A percentile compares a stretch with the other conserved stretches of the same genome.
Evolutionary conservation across 2,329 filamentous ascomycete genomes (phyloP).

Genomic region (Drechslera avenae): DNA sequence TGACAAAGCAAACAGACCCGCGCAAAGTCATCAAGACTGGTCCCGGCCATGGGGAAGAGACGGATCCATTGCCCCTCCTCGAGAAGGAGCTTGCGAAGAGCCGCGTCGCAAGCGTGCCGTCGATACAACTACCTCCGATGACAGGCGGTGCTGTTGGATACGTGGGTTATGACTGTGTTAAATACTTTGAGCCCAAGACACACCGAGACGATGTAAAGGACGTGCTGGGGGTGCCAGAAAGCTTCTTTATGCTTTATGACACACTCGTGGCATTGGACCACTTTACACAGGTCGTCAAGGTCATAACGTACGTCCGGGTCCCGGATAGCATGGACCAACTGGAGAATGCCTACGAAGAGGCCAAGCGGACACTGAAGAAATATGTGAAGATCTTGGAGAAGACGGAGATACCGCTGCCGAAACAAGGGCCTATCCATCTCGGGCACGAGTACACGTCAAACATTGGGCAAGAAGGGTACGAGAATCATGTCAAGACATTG

Average conservation of each 20-base stretch:
- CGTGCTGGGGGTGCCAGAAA: conserved; percentile 86
- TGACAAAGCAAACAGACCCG: conserved; percentile 53
- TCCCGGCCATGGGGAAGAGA: conserved; percentile 79
- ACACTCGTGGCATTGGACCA: conserved; percentile 94
- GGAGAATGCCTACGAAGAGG: conserved; percentile 71
- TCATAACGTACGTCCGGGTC: conserved; percentile 87
- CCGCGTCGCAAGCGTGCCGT: conserved; percentile 82
- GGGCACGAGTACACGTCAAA: conserved; percentile 88
- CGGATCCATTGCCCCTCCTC: conserved; percentile 82
- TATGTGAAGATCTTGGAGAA: conserved; percentile 74
- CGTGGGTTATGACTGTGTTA: conserved; percentile 95
- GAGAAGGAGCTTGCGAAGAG: conserved; percentile 79
- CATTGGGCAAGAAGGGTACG: conserved; percentile 86
- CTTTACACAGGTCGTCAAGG: conserved; percentile 89
- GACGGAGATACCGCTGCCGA: conserved; percentile 76
- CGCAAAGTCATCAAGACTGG: conserved; percentile 85
- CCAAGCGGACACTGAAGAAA: conserved; percentile 66
- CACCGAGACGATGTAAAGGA: conserved; percentile 84
- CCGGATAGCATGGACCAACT: conserved; percentile 61
- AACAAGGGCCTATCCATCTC: conserved; percentile 72
- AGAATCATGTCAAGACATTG: conserved; percentile 80
- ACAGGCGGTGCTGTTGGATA: conserved; percentile 95
- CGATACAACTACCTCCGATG: conserved; percentile 80
- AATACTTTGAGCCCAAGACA: conserved; percentile 98
- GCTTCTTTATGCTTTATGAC: conserved; percentile 95